Percentiles rank a stretch among this genome's conserved stretches.
These are phyloP conservation scores for Stephanodiscus minutulus DNA, from an alignment of 108 stramenopile species.

Conservation along the genomic window DNA sequence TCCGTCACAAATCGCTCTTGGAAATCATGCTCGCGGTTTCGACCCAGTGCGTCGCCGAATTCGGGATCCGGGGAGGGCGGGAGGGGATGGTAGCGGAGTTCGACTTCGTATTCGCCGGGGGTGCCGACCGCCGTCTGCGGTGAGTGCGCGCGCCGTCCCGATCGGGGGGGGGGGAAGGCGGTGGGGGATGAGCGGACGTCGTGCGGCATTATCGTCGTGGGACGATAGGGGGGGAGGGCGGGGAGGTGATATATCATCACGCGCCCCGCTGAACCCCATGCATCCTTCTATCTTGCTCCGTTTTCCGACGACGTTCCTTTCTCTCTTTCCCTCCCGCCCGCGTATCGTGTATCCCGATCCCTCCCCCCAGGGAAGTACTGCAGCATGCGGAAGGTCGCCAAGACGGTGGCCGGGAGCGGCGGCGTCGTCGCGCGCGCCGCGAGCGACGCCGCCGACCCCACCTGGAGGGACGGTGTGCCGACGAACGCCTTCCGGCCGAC, in stretches of 20 bases:
- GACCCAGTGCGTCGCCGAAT: conserved; percentile 77
- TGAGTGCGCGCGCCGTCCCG: too few relatives aligned
- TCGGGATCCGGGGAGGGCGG: conserved; percentile 54
- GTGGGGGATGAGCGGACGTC: too few relatives aligned
- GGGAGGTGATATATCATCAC: too few relatives aligned
- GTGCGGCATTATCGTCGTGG: background rate
- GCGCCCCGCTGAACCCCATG: too few relatives aligned
- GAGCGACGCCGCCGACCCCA: background rate
- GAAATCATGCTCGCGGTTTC: conserved; percentile 70
- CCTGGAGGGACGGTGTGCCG: conserved; percentile 52
- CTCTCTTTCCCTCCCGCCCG: background rate
- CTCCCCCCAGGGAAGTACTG: conserved; percentile 23
- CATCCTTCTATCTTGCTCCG: too few relatives aligned
- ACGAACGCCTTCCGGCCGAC: conserved; percentile 78
- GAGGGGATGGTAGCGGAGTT: conserved; percentile 55
- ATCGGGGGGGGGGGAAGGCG: too few relatives aligned
- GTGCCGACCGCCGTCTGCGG: conserved; percentile 76
- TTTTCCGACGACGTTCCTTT: conserved; percentile 3
- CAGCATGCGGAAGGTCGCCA: conserved; percentile 82
- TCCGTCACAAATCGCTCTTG: conserved; percentile 65
- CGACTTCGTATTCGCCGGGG: conserved; percentile 83
- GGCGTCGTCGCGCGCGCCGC: background rate
- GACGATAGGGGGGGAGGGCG: too few relatives aligned
- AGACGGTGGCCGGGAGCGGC: conserved; percentile 24
- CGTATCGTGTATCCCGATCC: background rate